These are phyloP conservation scores for Sphaerulina populicola DNA, from an alignment of 2,329 filamentous ascomycete species.

Conservation along the genomic window DNA sequence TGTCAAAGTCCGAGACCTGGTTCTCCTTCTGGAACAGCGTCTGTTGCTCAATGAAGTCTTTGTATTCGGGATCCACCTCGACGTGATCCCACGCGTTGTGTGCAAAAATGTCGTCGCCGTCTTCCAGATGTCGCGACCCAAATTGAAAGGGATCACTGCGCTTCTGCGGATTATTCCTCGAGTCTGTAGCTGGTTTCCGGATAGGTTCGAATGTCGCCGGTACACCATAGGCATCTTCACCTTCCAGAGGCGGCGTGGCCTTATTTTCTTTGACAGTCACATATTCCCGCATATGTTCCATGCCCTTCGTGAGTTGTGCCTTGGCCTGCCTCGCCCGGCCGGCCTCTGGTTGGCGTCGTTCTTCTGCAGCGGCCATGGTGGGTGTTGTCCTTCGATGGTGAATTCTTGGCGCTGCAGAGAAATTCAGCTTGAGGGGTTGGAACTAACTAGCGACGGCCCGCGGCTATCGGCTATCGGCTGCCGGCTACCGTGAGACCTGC, in stretches of 20 bases:
- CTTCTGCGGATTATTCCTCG: slow-evolving; percentile 69
- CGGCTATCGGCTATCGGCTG: too few relatives aligned
- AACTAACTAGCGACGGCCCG: not conserved
- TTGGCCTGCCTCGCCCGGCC: slow-evolving; percentile 27
- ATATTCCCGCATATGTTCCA: slow-evolving; percentile 46
- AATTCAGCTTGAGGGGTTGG: slow-evolving; percentile 1
- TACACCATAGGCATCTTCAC: slow-evolving; percentile 45
- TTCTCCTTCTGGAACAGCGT: slow-evolving; percentile 74
- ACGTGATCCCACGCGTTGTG: slow-evolving; percentile 99
- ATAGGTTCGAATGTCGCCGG: slow-evolving; percentile 40
- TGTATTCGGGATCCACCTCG: slow-evolving; percentile 80
- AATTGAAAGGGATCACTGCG: slow-evolving; percentile 91
- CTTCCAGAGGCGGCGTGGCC: slow-evolving; percentile 28
- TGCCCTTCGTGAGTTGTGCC: slow-evolving; percentile 44
- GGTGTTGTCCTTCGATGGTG: slow-evolving; percentile 11
- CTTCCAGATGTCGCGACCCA: slow-evolving; percentile 74
- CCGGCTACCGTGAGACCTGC: too few relatives aligned
- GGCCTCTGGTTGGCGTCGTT: slow-evolving; percentile 9
- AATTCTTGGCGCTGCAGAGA: slow-evolving; percentile 15
- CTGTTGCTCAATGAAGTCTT: slow-evolving; percentile 75
- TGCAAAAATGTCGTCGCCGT: slow-evolving; percentile 84
- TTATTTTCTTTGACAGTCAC: slow-evolving; percentile 37
- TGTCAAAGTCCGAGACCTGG: slow-evolving; percentile 89
- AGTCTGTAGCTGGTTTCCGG: slow-evolving; percentile 49
- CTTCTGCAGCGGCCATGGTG: slow-evolving; percentile 18